Conservation (phyloP, 139 green algal species). For the Closterium sp. region DNA sequence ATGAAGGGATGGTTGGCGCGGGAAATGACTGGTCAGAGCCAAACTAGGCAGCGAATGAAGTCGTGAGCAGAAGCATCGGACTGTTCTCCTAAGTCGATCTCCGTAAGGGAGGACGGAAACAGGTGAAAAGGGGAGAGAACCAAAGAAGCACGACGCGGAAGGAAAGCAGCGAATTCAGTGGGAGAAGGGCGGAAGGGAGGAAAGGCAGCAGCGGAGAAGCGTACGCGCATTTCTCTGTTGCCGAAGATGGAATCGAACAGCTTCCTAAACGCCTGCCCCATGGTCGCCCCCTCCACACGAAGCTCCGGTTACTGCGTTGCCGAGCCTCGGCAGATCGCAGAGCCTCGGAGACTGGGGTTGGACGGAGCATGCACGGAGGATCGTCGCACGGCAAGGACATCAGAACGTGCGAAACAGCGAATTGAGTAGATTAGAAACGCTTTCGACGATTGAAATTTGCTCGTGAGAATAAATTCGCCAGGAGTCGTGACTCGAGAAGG, state of each 20-base stretch:
- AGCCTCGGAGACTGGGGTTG: not conserved
- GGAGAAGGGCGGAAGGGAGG: not conserved
- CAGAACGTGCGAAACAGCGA: not conserved
- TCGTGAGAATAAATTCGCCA: too few species aligned
- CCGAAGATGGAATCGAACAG: constrained; percentile 83
- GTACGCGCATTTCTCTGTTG: constrained; percentile 89
- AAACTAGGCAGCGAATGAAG: too few species aligned
- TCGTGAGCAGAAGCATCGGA: too few species aligned
- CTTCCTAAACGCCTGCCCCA: constrained; percentile 73
- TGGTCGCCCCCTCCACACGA: constrained; percentile 32
- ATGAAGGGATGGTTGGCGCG: not conserved
- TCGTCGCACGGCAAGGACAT: not conserved
- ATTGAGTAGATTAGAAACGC: not conserved
- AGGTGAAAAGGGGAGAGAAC: not conserved
- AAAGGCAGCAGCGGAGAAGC: not conserved
- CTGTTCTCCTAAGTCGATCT: not conserved
- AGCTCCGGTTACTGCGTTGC: not conserved
- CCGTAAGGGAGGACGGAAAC: too few species aligned
- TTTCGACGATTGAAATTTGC: too few species aligned
- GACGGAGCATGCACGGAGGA: not conserved
- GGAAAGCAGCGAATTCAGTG: not conserved
- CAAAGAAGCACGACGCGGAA: not conserved
- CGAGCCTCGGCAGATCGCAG: not conserved
- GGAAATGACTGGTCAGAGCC: not conserved
- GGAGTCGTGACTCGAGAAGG: too few species aligned